Evolutionary conservation across 495 filamentous ascomycete species (phyloP), one percentile per base, ranked within the genome.

Genomic region (Diplogelasinospora grovesii): DNA sequence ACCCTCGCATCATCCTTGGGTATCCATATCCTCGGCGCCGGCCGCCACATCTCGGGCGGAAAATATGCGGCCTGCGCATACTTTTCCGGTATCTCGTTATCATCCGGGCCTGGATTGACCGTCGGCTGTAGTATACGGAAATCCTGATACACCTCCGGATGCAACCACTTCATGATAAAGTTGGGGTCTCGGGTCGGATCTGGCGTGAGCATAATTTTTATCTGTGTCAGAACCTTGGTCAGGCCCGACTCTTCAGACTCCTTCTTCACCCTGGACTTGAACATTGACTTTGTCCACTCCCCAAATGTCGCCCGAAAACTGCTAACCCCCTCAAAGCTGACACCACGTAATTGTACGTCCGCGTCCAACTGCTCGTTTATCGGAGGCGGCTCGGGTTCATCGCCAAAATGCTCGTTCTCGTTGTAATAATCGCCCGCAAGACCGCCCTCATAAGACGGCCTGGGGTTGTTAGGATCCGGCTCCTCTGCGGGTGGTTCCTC

Each of bases 11-110:
- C 64, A 56, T 89, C 84, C 14, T 66, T 66, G 0, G 82, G 81
- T 4, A 89, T 75, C 84, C 84, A 89, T 6, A 89, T 61, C 28
- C 68, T 63, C 5, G 82, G 81, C 0, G 75, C 66, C 0, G 63
- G 62, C 8, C 64, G 59, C 37, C 71, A 77, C 47, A 89, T 72
- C 27, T 81, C 80, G 0, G 83, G 83, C 48, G 86, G 74, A 37
- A 71, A 73, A 52, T 82, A 89, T 1, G 81, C 81, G 8, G 72
- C 68, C 20, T 61, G 54, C 10, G 70, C 54, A 25, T 82, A 70
- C 24, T 80, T 74, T 1, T 68, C 59, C 0, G 70, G 66, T 50
- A 85, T 81, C 14, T 62, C 52, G 19, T 68, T 7, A 2, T 39
- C 33, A 1, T 50, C 61, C 20, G 65, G 63, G 4, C 59, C 60